phyloP scores from a whole-genome alignment of 2,329 filamentous ascomycete species.

The Trichoderma koningiopsis region DNA sequence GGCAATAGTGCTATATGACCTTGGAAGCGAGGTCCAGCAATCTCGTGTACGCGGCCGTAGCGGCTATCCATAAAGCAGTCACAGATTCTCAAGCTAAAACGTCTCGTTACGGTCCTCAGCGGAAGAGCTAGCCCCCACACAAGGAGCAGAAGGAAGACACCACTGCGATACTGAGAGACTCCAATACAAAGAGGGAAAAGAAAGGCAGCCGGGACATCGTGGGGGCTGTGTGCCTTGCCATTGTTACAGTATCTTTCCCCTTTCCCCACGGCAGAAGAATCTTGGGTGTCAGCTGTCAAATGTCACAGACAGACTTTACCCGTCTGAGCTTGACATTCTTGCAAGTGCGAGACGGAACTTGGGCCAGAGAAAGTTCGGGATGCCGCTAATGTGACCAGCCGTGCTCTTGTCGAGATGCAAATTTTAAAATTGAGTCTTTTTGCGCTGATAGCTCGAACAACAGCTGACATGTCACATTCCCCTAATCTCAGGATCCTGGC shows the following conservation, averaged over 20 bases:
- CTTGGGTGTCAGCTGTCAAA: constrained; percentile 14
- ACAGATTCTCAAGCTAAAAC: not conserved
- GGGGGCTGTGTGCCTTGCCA: not conserved
- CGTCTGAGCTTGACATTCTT: not conserved
- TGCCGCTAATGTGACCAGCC: constrained; percentile 1
- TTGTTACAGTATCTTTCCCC: not conserved
- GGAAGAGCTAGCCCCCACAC: constrained; percentile 1
- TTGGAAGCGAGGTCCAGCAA: not conserved
- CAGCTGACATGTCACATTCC: constrained; percentile 22
- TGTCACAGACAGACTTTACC: constrained; percentile 6
- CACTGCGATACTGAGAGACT: not conserved
- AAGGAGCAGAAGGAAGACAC: not conserved
- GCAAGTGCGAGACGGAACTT: not conserved
- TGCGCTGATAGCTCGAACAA: not conserved
- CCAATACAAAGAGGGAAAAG: not conserved
- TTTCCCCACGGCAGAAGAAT: not conserved
- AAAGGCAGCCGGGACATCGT: not conserved
- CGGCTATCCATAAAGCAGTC: constrained; percentile 12
- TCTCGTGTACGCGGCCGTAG: constrained; percentile 9
- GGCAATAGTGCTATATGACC: not conserved
- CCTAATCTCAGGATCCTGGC: constrained; percentile 5
- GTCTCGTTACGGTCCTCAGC: not conserved
- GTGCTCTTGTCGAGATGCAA: constrained; percentile 18
- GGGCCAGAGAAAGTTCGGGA: not conserved
- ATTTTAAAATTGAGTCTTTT: constrained; percentile 14